Base-by-base conservation (phyloP, 2,329 filamentous ascomycete genomes). In the Sporothrix brasiliensis region DNA sequence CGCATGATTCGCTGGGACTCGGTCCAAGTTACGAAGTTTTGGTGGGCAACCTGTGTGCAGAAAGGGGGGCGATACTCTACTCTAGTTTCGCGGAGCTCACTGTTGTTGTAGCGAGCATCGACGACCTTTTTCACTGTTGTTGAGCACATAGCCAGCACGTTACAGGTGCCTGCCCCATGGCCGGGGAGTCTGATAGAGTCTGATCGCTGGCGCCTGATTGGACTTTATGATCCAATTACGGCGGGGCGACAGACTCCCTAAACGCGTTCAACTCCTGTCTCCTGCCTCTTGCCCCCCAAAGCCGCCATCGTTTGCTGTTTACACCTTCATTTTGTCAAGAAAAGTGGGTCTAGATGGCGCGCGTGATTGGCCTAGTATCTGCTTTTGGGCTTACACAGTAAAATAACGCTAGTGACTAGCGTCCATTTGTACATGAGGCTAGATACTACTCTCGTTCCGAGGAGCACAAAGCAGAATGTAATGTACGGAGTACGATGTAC, bases 141-240 rank as follows among this genome's bases (percentile, higher is more conserved):
- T 56, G 52, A 50, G 27, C 63, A 30, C 63, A 34, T 21, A n/a
- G 21, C 4, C 41, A 39, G 30, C 14, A 21, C 19, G 63, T n/a
- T 53, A 21, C 60, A 47, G 6, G 16, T 53, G 27, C 49, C n/a
- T 54, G 19, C 30, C 13, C 13, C 27, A 30, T 24, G 24, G 6
- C 41, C n/a, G 49, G 2, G 30, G 73, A 74, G 74, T 77, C 76
- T 78, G 78, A 79, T 79, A 47, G 73, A 74, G 74, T 77, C 76
- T 78, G 78, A 79, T 79, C 76, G 78, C 75, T 75, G 72, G 4
- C 73, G 39, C 69, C 69, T 80, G 77, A 81, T 81, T 81, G 79
- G 81, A 74, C 70, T 41, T 71, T 41, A 41, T n/a, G 13, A 16
- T 10, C 30, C 68, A 61, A 21, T 61, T 27, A 63, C 61, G 61